Conservation (phyloP, 208 protist species). For the Trypanosoma brucei region DNA sequence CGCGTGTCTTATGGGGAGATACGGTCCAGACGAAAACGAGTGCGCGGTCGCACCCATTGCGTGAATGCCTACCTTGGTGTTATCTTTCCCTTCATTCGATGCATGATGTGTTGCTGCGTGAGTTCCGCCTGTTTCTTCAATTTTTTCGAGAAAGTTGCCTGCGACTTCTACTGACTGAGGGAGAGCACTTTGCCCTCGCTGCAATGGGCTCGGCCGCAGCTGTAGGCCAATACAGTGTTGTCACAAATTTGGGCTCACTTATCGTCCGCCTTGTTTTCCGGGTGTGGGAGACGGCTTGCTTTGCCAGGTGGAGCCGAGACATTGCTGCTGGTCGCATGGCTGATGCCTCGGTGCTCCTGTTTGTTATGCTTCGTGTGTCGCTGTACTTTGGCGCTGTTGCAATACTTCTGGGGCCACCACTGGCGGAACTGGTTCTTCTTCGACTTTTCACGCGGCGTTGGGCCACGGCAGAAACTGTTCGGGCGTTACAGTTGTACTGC, state of each 20-base stretch:
- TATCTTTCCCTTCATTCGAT: conserved; percentile 14
- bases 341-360: conserved; percentile 44
- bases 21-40: background rate
- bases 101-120: conserved; percentile 3
- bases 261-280: conserved; percentile 85
- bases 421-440: conserved; percentile 51
- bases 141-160: conserved; percentile 83
- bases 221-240: conserved; percentile 83
- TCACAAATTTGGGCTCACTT: conserved; percentile 85
- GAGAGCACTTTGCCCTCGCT: conserved; percentile 82
- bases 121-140: conserved; percentile 32
- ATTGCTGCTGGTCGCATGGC: conserved; percentile 26
- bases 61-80: conserved; percentile 13
- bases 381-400: conserved; percentile 68
- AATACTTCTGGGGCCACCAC: conserved; percentile 59
- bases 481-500: conserved; percentile 79
- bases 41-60: background rate
- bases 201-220: conserved; percentile 48
- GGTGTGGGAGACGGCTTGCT: conserved; percentile 88
- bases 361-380: conserved; percentile 68
- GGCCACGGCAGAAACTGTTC: conserved; percentile 47
- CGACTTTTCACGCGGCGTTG: conserved; percentile 78
- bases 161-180: conserved; percentile 82
- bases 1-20: conserved; percentile 8
- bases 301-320: conserved; percentile 73